A percentile compares a stretch with the other conserved stretches of the same genome.
Conservation (phyloP, 2,329 filamentous ascomycete genomes). For the Neopestalotiopsis clavispora region DNA sequence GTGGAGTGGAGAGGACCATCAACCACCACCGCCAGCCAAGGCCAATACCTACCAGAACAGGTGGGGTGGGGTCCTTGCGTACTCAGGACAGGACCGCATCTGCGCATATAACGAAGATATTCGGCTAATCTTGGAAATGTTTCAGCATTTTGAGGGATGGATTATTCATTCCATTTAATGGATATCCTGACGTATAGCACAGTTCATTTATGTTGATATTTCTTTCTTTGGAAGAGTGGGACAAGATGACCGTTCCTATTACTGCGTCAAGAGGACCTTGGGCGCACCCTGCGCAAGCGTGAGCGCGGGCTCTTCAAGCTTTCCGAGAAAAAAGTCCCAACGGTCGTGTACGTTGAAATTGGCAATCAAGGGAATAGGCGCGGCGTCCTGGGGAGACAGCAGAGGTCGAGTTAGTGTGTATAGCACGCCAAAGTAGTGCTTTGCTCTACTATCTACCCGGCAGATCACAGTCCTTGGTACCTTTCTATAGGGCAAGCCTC, state of each 20-base stretch:
- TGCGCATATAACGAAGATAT: conserved; percentile 16
- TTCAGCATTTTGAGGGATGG: conserved; percentile 23
- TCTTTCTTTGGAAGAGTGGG: background rate
- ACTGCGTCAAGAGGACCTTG: background rate
- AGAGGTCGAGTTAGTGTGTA: background rate
- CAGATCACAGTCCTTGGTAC: background rate
- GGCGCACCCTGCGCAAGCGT: background rate
- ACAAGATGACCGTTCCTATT: background rate
- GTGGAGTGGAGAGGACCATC: background rate
- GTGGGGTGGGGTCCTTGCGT: background rate
- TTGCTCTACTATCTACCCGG: background rate
- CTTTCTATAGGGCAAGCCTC: background rate
- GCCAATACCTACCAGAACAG: background rate
- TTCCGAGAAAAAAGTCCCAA: background rate
- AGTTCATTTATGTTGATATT: background rate
- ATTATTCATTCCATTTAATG: background rate
- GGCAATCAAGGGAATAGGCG: background rate
- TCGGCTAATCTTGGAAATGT: conserved; percentile 25
- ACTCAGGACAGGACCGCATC: no score
- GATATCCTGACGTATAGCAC: background rate
- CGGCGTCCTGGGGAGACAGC: background rate
- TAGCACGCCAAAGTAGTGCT: background rate
- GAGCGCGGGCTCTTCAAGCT: background rate
- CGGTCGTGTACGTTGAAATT: background rate
- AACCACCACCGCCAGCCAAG: background rate